Base-by-base conservation (phyloP, 2,329 filamentous ascomycete species). In the Pestalotiopsis sp. region DNA sequence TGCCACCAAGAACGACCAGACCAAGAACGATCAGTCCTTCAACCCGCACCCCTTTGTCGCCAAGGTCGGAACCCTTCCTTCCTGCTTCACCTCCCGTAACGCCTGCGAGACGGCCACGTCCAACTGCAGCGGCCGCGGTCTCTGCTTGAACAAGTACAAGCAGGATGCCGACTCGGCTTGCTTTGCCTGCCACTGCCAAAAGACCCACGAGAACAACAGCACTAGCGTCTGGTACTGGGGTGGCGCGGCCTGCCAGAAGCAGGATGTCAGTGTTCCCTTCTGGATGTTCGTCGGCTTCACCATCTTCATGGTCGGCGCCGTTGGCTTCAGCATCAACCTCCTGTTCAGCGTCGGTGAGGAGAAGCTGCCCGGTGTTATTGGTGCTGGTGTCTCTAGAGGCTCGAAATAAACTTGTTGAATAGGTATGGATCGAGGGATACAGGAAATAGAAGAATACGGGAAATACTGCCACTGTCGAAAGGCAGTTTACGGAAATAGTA, bases 311-410 rank as follows among this genome's bases (percentile, higher is more conserved):
- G 81, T 96, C 1, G 86, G 88, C 60, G 81, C 92, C 48, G 81
- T 97, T 35, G 85, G 84, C 48, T 90, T 92, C 77, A 89, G 89
- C 11, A 90, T 98, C 73, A 89, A 91, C 5, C 83, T 97, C 85
- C 80, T 99, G 66, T 96, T 91, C 80, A 90, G 84, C 70, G 92
- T 98, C 75, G 96, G 95, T 40, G 88, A 92, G 78, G 90, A 97
- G 83, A 92, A 94, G 81, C 84, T 98, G 71, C 96, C 96, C 0
- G 94, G 94, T 73, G 95, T 99, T 9, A 94, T 99, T 79, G 94
- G 94, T n/a, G 96, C 96, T 61, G 96, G 96, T 71, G 95, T 99
- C 48, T 92, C 91, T 71, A 88, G 76, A 66, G 71, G 89, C 68
- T 85, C 90, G 40, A 94, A 91, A 80, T 88, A 83, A 75, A 35